phyloP scores from a whole-genome alignment of 495 filamentous ascomycete species.

The Tuber melanosporum region DNA sequence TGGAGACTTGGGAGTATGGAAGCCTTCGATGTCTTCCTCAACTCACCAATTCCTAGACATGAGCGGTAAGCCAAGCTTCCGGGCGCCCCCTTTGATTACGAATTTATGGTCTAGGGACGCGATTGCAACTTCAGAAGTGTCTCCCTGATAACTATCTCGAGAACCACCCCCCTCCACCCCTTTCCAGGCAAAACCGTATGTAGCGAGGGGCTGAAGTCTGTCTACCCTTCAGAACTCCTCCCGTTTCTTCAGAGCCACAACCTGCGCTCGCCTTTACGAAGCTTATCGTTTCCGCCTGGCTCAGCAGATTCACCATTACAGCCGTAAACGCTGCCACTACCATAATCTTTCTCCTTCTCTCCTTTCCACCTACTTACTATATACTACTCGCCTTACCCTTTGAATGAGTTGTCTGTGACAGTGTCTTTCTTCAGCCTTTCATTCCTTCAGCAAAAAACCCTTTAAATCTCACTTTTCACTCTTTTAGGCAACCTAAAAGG shows the following conservation, averaged over 20 bases:
- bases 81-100: background rate
- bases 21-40: background rate
- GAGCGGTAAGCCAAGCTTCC: background rate
- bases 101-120: background rate
- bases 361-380: background rate
- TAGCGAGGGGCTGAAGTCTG: background rate
- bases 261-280: background rate
- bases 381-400: slow-evolving; percentile 3
- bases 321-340: background rate
- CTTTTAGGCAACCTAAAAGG: background rate
- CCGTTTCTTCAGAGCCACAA: background rate
- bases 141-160: background rate
- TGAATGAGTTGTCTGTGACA: slow-evolving; percentile 42
- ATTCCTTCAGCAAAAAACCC: slow-evolving; percentile 9
- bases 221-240: background rate
- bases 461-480: slow-evolving; percentile 4
- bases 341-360: background rate
- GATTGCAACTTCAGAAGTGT: background rate
- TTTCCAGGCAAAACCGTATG: background rate
- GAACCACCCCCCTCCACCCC: background rate
- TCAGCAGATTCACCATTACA: background rate
- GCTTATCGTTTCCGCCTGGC: background rate
- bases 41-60: background rate
- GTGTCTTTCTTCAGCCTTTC: slow-evolving; percentile 14
- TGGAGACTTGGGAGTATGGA: background rate